Percentiles rank a stretch among this genome's conserved stretches.
These are phyloP conservation scores for Sporothrix schenckii DNA, from an alignment of 2,329 filamentous ascomycete species.

Conservation along the genomic window DNA sequence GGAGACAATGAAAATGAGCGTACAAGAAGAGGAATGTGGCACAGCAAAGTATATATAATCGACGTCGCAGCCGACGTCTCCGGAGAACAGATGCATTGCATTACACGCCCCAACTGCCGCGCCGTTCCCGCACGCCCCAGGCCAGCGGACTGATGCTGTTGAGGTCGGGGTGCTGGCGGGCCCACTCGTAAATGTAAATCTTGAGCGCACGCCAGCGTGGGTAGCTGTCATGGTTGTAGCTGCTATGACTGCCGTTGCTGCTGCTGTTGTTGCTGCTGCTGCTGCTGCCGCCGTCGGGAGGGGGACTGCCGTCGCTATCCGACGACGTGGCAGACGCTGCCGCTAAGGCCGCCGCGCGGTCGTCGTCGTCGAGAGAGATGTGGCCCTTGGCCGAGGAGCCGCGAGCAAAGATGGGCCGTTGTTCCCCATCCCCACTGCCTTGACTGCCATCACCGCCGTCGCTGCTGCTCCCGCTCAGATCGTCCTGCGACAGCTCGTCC, in stretches of 20 bases:
- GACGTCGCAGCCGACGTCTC: no score
- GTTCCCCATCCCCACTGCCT: neutral
- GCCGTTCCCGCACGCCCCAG: slow-evolving; percentile 68
- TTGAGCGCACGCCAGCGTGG: slow-evolving; percentile 82
- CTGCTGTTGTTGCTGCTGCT: slow-evolving; percentile 22
- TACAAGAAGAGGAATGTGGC: neutral
- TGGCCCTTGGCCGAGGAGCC: slow-evolving; percentile 65
- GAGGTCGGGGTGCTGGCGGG: slow-evolving; percentile 78
- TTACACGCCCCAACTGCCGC: slow-evolving; percentile 74
- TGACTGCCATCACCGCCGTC: slow-evolving; percentile 21
- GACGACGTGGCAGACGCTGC: slow-evolving; percentile 2
- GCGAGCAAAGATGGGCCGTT: neutral
- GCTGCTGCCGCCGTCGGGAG: neutral
- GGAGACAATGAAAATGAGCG: neutral
- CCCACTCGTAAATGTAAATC: slow-evolving; percentile 87
- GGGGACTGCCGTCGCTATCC: no score
- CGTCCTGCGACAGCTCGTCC: slow-evolving; percentile 70
- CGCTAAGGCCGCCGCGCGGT: slow-evolving; percentile 38
- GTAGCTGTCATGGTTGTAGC: slow-evolving; percentile 55
- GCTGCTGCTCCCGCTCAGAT: slow-evolving; percentile 47
- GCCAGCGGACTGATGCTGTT: slow-evolving; percentile 60
- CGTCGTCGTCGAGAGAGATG: slow-evolving; percentile 66
- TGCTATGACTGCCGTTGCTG: neutral
- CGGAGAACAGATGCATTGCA: no score
- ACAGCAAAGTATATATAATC: no score